These are phyloP conservation scores for Monosporascus sp. DNA, from an alignment of 2,329 filamentous ascomycete species.

Conservation along the genomic window DNA sequence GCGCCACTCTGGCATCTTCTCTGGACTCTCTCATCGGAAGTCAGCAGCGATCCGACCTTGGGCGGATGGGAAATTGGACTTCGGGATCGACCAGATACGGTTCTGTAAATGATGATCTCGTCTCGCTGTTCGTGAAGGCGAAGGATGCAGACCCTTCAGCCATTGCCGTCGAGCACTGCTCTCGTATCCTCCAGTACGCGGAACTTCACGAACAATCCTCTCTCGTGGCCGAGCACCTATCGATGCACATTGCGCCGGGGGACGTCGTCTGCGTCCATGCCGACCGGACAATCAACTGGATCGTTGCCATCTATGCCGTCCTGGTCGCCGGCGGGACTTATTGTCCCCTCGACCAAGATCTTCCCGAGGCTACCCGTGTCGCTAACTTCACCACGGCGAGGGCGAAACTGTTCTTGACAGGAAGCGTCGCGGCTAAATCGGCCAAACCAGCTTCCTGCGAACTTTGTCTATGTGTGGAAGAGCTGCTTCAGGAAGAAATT, in stretches of 20 bases:
- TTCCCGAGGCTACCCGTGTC: constrained; percentile 17
- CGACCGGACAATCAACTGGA: constrained; percentile 29
- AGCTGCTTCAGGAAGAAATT: neutral
- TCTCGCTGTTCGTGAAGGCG: neutral
- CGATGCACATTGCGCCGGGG: constrained; percentile 1
- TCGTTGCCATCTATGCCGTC: constrained; percentile 29
- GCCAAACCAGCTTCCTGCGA: neutral
- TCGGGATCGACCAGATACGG: too few relatives aligned
- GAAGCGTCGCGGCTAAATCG: constrained; percentile 1
- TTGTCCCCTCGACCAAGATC: constrained; percentile 22
- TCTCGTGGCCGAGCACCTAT: constrained; percentile 5
- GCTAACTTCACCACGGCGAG: constrained; percentile 17
- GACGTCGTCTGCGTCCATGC: constrained; percentile 30
- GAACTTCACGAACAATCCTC: neutral
- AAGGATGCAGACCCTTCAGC: neutral
- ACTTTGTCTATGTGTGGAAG: neutral
- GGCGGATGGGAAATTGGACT: too few relatives aligned
- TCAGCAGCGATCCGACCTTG: too few relatives aligned
- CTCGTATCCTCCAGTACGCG: neutral
- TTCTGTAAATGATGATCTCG: too few relatives aligned
- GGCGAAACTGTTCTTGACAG: constrained; percentile 20
- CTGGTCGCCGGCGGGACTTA: constrained; percentile 28
- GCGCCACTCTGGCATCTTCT: too few relatives aligned
- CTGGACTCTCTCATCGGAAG: too few relatives aligned
- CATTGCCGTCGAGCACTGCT: too few relatives aligned